phyloP scores from a whole-genome alignment of 176 grass and related monocot genomes.

The Musa beccarii region DNA sequence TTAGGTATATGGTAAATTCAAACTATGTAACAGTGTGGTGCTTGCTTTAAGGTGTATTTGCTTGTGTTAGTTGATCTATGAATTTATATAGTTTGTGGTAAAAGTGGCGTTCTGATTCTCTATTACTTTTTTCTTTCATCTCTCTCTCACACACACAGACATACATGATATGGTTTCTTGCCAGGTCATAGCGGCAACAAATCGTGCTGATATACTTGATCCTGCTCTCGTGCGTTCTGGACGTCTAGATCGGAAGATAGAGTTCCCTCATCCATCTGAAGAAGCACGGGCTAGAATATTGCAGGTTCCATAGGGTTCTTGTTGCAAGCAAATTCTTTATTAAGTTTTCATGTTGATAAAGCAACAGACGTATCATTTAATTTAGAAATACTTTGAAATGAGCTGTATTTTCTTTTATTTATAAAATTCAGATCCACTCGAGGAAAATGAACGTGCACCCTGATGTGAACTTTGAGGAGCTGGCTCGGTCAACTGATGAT shows the following conservation, averaged over 20 bases:
- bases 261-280: conserved; percentile 90
- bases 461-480: conserved; percentile 93
- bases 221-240: conserved; percentile 90
- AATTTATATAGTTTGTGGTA: no score
- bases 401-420: conserved; percentile 14
- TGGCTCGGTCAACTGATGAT: conserved; percentile 80
- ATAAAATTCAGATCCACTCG: conserved; percentile 57
- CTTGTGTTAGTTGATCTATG: no score
- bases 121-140: not conserved
- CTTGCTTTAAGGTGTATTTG: no score
- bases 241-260: conserved; percentile 86
- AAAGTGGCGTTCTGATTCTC: no score
- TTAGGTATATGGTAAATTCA: no score
- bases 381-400: not conserved
- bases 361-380: not conserved
- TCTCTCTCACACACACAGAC: not conserved
- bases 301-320: conserved; percentile 33
- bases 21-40: no score
- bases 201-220: conserved; percentile 85
- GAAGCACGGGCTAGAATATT: conserved; percentile 87
- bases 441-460: conserved; percentile 91
- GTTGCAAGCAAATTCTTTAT: not conserved
- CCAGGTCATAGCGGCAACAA: conserved; percentile 95
- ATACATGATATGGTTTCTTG: not conserved
- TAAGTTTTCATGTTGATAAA: not conserved